phyloP scores from a whole-genome alignment of 768 basidiomycete species.

The Rossbeevera mucosa region DNA sequence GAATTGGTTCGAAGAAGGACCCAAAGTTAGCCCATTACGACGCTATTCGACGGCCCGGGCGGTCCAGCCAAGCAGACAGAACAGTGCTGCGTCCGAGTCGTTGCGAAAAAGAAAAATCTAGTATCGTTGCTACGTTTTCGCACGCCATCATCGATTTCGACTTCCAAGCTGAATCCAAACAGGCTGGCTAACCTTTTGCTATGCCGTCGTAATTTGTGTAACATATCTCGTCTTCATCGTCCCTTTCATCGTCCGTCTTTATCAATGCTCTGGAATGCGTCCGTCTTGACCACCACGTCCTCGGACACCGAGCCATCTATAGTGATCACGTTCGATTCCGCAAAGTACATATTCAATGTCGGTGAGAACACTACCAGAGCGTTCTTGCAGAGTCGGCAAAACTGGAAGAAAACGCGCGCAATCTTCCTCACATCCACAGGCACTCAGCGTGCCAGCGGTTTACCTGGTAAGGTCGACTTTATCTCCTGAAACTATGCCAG shows the following conservation, averaged over 20 bases:
- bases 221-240: slow-evolving; percentile 15
- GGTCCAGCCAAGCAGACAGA: no score
- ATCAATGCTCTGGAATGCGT: slow-evolving; percentile 59
- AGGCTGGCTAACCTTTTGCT: slow-evolving; percentile 27
- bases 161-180: not conserved
- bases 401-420: slow-evolving; percentile 62
- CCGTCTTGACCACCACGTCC: slow-evolving; percentile 52
- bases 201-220: slow-evolving; percentile 25
- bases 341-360: slow-evolving; percentile 84
- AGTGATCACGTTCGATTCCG: slow-evolving; percentile 67
- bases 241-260: slow-evolving; percentile 14
- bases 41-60: not conserved
- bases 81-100: no score
- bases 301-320: slow-evolving; percentile 82
- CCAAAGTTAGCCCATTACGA: not conserved
- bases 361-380: slow-evolving; percentile 78
- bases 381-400: slow-evolving; percentile 61
- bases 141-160: not conserved
- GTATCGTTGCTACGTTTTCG: no score
- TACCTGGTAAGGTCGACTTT: slow-evolving; percentile 54
- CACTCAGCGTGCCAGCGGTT: slow-evolving; percentile 60
- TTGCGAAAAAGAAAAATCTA: no score
- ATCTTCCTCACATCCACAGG: slow-evolving; percentile 70
- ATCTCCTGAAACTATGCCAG: not conserved
- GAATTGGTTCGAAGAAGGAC: not conserved